phyloP scores from a whole-genome alignment of 78 protist genomes.

The Monosiga brevicollis region DNA sequence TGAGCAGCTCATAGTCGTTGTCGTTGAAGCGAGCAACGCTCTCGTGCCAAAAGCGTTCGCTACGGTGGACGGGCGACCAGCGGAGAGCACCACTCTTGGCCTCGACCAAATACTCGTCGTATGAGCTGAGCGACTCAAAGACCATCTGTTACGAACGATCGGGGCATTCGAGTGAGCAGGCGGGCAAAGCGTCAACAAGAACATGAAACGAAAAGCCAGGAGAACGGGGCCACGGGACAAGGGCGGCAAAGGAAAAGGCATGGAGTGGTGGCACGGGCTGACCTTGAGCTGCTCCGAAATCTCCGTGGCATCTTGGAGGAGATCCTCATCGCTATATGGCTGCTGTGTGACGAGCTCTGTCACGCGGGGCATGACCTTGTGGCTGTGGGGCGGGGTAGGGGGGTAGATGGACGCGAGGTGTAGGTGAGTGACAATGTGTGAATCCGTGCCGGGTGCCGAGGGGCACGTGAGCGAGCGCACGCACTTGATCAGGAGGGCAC shows the following conservation, averaged over 20 bases:
- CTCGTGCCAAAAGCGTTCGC: constrained; percentile 83
- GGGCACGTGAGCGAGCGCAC: background rate
- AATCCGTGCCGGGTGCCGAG: background rate
- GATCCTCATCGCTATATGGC: background rate
- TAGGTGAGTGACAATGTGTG: background rate
- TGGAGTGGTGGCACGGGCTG: background rate
- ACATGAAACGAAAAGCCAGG: background rate
- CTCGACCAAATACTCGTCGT: constrained; percentile 61
- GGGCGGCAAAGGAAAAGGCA: background rate
- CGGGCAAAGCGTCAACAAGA: constrained; percentile 24
- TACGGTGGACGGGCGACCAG: constrained; percentile 86
- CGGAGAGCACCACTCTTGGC: constrained; percentile 49
- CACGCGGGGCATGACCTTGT: background rate
- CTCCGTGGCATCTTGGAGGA: too few relatives aligned
- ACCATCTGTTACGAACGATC: background rate
- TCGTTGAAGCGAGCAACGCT: constrained; percentile 68
- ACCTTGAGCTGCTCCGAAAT: too few relatives aligned
- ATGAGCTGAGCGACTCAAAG: constrained; percentile 26
- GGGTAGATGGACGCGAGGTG: background rate
- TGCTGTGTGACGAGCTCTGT: too few relatives aligned
- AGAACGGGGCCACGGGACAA: background rate
- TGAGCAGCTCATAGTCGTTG: constrained; percentile 38
- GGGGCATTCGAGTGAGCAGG: background rate
- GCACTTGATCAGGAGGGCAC: background rate
- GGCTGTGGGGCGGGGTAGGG: background rate